Conservation (phyloP, 1,139 yeast genomes). For the Hansenula lynferdii region DNA sequence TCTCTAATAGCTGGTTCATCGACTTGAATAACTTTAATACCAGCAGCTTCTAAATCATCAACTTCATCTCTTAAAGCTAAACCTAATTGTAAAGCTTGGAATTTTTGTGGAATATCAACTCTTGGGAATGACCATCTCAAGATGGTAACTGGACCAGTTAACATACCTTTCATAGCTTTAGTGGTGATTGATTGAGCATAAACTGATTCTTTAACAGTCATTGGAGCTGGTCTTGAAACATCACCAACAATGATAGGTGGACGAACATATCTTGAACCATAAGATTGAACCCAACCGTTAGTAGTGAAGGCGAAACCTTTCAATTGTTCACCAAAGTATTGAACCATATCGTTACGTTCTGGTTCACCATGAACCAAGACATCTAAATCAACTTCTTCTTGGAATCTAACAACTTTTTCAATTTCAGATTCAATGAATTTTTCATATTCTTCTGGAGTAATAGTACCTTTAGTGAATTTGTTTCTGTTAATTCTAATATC, state of each 20-base stretch:
- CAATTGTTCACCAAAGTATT: slow-evolving; percentile 98
- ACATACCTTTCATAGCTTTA: slow-evolving; percentile 99
- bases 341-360: slow-evolving; percentile 99
- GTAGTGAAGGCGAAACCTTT: slow-evolving; percentile 97
- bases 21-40: slow-evolving; percentile 96
- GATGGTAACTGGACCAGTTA: slow-evolving; percentile 99
- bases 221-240: slow-evolving; percentile 96
- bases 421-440: slow-evolving; percentile 95
- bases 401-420: slow-evolving; percentile 94
- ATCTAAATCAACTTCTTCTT: slow-evolving; percentile 97
- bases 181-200: slow-evolving; percentile 96
- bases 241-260: slow-evolving; percentile 99
- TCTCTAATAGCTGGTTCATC: slow-evolving; percentile 99
- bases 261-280: slow-evolving; percentile 99
- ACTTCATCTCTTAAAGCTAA: slow-evolving; percentile 99
- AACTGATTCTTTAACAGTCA: slow-evolving; percentile 99
- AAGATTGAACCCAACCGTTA: slow-evolving; percentile 99
- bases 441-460: slow-evolving; percentile 93
- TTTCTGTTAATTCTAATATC: slow-evolving; percentile 98
- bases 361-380: slow-evolving; percentile 99
- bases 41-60: slow-evolving; percentile 95
- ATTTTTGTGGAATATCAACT: slow-evolving; percentile 92
- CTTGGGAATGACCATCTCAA: slow-evolving; percentile 99
- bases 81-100: slow-evolving; percentile 96
- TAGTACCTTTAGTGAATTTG: slow-evolving; percentile 95